These are phyloP conservation scores for Talaromyces albobiverticillius DNA, from an alignment of 2,329 filamentous ascomycete genomes.

Conservation along the genomic window DNA sequence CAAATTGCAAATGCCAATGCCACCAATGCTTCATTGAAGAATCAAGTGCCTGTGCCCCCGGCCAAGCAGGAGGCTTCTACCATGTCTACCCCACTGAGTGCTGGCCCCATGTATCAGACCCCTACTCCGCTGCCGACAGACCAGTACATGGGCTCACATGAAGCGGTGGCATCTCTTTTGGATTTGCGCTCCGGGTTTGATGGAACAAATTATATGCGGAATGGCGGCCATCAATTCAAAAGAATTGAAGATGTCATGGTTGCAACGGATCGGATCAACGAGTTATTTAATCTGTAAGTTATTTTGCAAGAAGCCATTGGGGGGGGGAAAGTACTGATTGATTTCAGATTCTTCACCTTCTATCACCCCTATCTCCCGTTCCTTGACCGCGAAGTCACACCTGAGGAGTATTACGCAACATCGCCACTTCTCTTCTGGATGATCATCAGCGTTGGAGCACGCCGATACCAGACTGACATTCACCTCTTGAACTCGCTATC, in stretches of 20 bases:
- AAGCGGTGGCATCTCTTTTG: constrained; percentile 50
- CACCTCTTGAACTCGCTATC: constrained; percentile 52
- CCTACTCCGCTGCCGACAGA: constrained; percentile 37
- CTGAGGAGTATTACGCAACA: constrained; percentile 57
- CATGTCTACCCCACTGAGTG: constrained; percentile 32
- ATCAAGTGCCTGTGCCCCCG: constrained; percentile 8
- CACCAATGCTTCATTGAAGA: constrained; percentile 20
- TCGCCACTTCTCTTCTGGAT: constrained; percentile 69
- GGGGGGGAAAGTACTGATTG: too few relatives aligned
- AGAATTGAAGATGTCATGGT: constrained; percentile 52
- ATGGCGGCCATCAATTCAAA: constrained; percentile 48
- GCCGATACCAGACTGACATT: constrained; percentile 56
- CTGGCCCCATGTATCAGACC: constrained; percentile 31
- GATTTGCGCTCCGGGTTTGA: constrained; percentile 49
- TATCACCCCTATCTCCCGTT: constrained; percentile 66
- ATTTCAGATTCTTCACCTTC: constrained; percentile 59
- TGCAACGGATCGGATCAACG: constrained; percentile 40
- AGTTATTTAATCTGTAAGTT: constrained; percentile 45
- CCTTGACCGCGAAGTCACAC: constrained; percentile 52
- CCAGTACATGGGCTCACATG: constrained; percentile 47
- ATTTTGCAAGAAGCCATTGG: too few relatives aligned
- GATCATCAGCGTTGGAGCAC: constrained; percentile 60
- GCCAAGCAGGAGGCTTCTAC: constrained; percentile 30
- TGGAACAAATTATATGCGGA: constrained; percentile 43
- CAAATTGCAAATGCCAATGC: constrained; percentile 40